Evolutionary conservation across 23 red algal genomes (phyloP).

Genomic region (Gracilaria domingensis): DNA sequence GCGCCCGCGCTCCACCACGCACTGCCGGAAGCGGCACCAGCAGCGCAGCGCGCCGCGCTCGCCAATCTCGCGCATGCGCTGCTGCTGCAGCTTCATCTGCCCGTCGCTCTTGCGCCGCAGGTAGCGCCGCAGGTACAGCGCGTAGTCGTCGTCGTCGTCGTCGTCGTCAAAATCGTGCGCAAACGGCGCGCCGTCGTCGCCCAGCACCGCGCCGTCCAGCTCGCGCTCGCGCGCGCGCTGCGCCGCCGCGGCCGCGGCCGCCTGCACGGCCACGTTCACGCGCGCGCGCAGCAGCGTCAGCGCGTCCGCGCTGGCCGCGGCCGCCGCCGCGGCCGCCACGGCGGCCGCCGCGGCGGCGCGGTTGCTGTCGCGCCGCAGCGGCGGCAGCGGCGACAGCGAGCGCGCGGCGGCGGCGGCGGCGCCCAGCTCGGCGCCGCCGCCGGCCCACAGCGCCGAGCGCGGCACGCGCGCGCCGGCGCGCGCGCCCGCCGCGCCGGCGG

Average conservation of each 20-base stretch:
- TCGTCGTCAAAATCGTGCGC: too few species aligned
- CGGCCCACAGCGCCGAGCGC: background rate
- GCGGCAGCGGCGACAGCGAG: background rate
- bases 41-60: background rate
- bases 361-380: conserved; percentile 15
- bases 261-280: conserved; percentile 15
- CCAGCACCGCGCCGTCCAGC: background rate
- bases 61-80: background rate
- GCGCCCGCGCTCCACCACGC: conserved; percentile 4
- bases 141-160: conserved; percentile 36
- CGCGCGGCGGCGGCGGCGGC: too few species aligned
- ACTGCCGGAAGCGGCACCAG: background rate
- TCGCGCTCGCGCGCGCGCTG: background rate
- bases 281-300: conserved; percentile 25
- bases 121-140: conserved; percentile 12
- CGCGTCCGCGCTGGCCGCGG: conserved; percentile 16
- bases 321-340: background rate
- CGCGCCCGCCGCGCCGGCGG: background rate
- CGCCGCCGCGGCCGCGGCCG: background rate
- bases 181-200: background rate
- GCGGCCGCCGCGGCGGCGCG: background rate
- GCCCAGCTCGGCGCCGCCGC: background rate
- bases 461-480: background rate
- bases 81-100: conserved; percentile 29
- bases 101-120: conserved; percentile 21